phyloP scores from a whole-genome alignment of 2,329 filamentous ascomycete genomes.

The Aureobasidium sp. region DNA sequence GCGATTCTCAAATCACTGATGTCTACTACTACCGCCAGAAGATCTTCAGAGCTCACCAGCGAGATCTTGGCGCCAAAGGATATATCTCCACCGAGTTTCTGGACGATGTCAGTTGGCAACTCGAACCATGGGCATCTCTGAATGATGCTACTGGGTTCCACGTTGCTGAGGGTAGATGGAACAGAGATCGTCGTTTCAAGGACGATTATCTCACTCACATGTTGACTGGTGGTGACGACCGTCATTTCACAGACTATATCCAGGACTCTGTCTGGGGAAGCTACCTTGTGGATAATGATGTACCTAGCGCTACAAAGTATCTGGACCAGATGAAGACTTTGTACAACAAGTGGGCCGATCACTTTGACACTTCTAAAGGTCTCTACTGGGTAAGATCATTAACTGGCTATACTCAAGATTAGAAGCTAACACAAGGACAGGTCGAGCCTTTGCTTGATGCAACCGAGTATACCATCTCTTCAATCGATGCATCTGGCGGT shows the following conservation, averaged over 20 bases:
- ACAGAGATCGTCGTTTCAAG: conserved; percentile 48
- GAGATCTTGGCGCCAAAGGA: conserved; percentile 46
- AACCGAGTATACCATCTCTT: conserved; percentile 52
- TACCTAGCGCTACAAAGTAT: conserved; percentile 34
- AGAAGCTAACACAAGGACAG: conserved; percentile 5
- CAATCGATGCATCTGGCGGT: conserved; percentile 47
- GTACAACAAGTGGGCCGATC: conserved; percentile 43
- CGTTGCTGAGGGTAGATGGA: conserved; percentile 50
- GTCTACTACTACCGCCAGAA: conserved; percentile 55
- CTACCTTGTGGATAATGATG: conserved; percentile 48
- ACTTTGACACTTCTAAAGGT: conserved; percentile 42
- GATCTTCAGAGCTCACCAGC: conserved; percentile 50
- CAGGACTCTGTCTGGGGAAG: conserved; percentile 44
- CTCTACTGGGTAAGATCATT: conserved; percentile 41
- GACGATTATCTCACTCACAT: conserved; percentile 50
- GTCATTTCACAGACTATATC: conserved; percentile 51
- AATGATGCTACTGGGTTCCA: conserved; percentile 53
- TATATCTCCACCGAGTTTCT: conserved; percentile 54
- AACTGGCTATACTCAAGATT: neutral
- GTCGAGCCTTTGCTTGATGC: conserved; percentile 49
- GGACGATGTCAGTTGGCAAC: conserved; percentile 49
- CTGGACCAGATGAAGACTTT: conserved; percentile 42
- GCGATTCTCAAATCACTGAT: conserved; percentile 41
- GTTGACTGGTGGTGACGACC: conserved; percentile 42
- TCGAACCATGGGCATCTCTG: conserved; percentile 45